Evolutionary conservation across 768 basidiomycete species (phyloP).

Genomic region (Baorangia bicolor): DNA sequence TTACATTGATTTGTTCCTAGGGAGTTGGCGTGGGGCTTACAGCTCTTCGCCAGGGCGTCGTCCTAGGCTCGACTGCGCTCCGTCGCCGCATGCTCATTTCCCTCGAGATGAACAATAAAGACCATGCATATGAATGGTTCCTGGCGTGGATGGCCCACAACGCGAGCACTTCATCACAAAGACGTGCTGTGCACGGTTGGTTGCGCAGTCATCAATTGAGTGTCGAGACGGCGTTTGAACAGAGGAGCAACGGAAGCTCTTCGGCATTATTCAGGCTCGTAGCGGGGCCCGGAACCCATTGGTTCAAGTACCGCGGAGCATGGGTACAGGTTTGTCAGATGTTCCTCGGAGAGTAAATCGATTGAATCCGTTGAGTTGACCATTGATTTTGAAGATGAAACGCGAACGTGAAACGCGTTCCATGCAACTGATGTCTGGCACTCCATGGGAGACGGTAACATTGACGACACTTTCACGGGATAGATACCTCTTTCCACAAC

Average conservation of each 20-base stretch:
- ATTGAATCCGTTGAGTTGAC: background rate
- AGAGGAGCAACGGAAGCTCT: conserved; percentile 87
- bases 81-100: conserved; percentile 91
- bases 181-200: conserved; percentile 38
- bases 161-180: conserved; percentile 35
- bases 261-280: conserved; percentile 91
- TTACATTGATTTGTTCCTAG: conserved; percentile 40
- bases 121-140: conserved; percentile 95
- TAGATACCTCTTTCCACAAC: conserved; percentile 70
- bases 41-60: conserved; percentile 65
- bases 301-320: conserved; percentile 82
- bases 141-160: conserved; percentile 92
- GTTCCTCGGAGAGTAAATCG: background rate
- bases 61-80: conserved; percentile 69
- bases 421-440: conserved; percentile 87
- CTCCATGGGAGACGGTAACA: conserved; percentile 96
- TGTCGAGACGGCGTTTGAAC: conserved; percentile 89
- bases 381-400: conserved; percentile 61
- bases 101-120: conserved; percentile 94
- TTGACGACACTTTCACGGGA: conserved; percentile 91
- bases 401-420: conserved; percentile 92
- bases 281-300: conserved; percentile 93
- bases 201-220: conserved; percentile 88
- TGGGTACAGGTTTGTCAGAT: conserved; percentile 84
- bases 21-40: conserved; percentile 88